Evolutionary conservation across 208 protist species (phyloP).

Genomic region (Tetramitus jugosus): DNA sequence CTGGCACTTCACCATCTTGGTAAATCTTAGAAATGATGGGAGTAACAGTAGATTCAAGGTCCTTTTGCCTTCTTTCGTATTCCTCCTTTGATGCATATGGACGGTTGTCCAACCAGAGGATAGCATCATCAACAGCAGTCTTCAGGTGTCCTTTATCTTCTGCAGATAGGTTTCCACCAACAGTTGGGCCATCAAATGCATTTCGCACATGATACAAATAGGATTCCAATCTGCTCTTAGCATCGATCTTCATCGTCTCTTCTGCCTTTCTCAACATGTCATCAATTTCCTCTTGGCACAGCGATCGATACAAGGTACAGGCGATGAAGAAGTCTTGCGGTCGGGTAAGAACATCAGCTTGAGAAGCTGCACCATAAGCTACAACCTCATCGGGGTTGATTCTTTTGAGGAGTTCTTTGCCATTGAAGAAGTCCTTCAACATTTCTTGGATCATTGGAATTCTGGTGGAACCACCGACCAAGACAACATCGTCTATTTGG

Average conservation of each 20-base stretch:
- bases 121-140: constrained; percentile 53
- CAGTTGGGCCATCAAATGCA: constrained; percentile 57
- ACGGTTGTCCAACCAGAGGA: constrained; percentile 26
- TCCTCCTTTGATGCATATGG: constrained; percentile 52
- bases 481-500: constrained; percentile 73
- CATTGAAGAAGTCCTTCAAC: too few species aligned
- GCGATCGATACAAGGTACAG: constrained; percentile 87
- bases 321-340: constrained; percentile 82
- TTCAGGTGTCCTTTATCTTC: constrained; percentile 54
- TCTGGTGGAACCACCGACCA: constrained; percentile 88
- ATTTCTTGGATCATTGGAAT: constrained; percentile 91
- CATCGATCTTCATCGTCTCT: constrained; percentile 67
- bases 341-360: constrained; percentile 72
- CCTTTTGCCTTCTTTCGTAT: constrained; percentile 44
- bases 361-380: constrained; percentile 65
- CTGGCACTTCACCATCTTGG: too few species aligned
- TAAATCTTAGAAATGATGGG: background rate
- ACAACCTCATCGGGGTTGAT: too few species aligned
- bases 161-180: constrained; percentile 53
- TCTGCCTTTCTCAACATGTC: constrained; percentile 81
- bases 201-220: constrained; percentile 81
- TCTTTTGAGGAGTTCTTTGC: too few species aligned
- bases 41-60: constrained; percentile 35
- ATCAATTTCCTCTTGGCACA: constrained; percentile 83
- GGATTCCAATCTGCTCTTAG: constrained; percentile 68